Conservation (phyloP, 257 asterid genomes). For the Scutellaria baicalensis region DNA sequence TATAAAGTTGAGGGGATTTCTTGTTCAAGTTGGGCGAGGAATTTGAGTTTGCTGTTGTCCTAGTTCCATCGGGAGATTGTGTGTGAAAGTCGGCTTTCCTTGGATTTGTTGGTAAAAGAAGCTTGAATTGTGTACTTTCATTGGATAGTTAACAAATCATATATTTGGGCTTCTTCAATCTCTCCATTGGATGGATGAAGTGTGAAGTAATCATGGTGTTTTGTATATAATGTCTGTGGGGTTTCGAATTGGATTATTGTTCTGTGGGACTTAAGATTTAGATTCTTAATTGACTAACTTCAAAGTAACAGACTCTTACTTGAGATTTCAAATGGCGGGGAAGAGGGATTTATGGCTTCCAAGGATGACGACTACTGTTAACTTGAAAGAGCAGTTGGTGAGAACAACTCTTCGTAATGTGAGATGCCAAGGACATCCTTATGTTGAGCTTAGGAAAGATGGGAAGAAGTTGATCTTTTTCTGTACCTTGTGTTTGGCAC, state of each 20-base stretch:
- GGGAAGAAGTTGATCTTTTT: slow-evolving; percentile 75
- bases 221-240: background rate
- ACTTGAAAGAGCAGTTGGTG: slow-evolving; percentile 67
- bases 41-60: background rate
- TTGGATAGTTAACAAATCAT: background rate
- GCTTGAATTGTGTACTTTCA: slow-evolving; percentile 1
- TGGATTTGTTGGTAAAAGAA: background rate
- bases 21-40: background rate
- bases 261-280: slow-evolving; percentile 12
- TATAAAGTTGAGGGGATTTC: slow-evolving; percentile 3
- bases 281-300: slow-evolving; percentile 17
- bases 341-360: slow-evolving; percentile 46
- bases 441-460: slow-evolving; percentile 84
- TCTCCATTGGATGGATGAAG: background rate
- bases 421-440: slow-evolving; percentile 73
- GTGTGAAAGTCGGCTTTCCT: background rate
- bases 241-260: background rate
- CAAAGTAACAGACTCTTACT: background rate
- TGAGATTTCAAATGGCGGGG: slow-evolving; percentile 38
- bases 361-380: slow-evolving; percentile 19
- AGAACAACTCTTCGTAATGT: slow-evolving; percentile 60
- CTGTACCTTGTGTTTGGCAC: slow-evolving; percentile 78
- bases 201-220: background rate
- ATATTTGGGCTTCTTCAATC: slow-evolving; percentile 1
- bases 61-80: background rate